These are phyloP conservation scores for Wickerhamomyces alni DNA, from an alignment of 805 yeast species.

Conservation along the genomic window DNA sequence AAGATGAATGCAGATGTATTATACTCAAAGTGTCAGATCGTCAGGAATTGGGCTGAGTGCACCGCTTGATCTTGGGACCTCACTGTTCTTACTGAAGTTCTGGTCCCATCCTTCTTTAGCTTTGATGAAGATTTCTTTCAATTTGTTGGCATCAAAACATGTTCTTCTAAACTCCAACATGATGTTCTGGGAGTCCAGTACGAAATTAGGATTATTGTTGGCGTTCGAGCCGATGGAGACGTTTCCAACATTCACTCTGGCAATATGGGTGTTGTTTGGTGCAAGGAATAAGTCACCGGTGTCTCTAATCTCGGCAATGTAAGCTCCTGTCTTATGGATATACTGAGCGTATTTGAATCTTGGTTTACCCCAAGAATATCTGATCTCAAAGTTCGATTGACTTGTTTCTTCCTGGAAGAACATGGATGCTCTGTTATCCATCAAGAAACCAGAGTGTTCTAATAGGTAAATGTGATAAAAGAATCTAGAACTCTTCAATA, in stretches of 20 bases:
- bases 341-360: slow-evolving; percentile 79
- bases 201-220: slow-evolving; percentile 26
- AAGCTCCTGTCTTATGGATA: slow-evolving; percentile 83
- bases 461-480: slow-evolving; percentile 76
- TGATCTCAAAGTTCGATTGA: slow-evolving; percentile 49
- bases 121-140: slow-evolving; percentile 50
- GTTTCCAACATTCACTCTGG: slow-evolving; percentile 54
- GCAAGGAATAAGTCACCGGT: slow-evolving; percentile 77
- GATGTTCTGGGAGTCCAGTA: slow-evolving; percentile 64
- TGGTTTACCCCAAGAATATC: slow-evolving; percentile 91
- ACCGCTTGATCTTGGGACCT: slow-evolving; percentile 1
- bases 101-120: slow-evolving; percentile 46
- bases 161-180: slow-evolving; percentile 62
- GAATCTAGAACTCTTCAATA: slow-evolving; percentile 47
- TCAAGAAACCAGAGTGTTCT: slow-evolving; percentile 62
- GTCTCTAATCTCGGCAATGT: slow-evolving; percentile 79
- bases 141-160: slow-evolving; percentile 45
- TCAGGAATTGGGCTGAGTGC: slow-evolving; percentile 8
- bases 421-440: slow-evolving; percentile 74
- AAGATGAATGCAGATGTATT: too few relatives aligned
- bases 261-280: slow-evolving; percentile 79
- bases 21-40: background rate
- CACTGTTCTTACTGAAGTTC: slow-evolving; percentile 26
- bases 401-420: slow-evolving; percentile 45
- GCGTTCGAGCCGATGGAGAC: slow-evolving; percentile 24